Conservation (phyloP, 1,139 yeast species). For the Yamadazyma kanchanaburiensis region DNA sequence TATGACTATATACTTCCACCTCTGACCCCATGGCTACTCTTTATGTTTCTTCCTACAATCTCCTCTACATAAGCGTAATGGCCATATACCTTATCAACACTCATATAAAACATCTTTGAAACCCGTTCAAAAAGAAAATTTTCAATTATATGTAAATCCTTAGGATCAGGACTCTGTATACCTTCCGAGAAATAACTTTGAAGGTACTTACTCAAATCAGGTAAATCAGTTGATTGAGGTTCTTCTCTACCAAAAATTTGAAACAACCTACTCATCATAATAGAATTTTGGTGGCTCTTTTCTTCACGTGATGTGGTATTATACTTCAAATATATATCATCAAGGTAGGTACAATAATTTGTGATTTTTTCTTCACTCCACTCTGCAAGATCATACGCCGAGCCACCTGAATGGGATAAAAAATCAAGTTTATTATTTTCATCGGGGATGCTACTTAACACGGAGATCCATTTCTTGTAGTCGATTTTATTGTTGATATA, state of each 20-base stretch:
- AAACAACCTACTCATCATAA: slow-evolving; percentile 33
- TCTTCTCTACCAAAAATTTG: slow-evolving; percentile 31
- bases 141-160: slow-evolving; percentile 13
- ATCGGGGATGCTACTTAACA: slow-evolving; percentile 17
- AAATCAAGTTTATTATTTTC: slow-evolving; percentile 16
- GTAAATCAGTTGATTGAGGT: too few relatives aligned
- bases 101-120: slow-evolving; percentile 5
- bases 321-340: slow-evolving; percentile 28
- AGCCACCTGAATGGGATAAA: slow-evolving; percentile 15
- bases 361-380: slow-evolving; percentile 40
- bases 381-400: slow-evolving; percentile 18
- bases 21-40: too few relatives aligned
- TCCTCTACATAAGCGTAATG: slow-evolving; percentile 9
- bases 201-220: slow-evolving; percentile 5
- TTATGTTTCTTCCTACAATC: too few relatives aligned
- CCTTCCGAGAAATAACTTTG: slow-evolving; percentile 6
- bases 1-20: too few relatives aligned
- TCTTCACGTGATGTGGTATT: slow-evolving; percentile 11
- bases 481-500: slow-evolving; percentile 13
- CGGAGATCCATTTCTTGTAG: slow-evolving; percentile 21
- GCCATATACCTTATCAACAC: slow-evolving; percentile 3
- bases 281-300: slow-evolving; percentile 11
- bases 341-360: slow-evolving; percentile 41
- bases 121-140: slow-evolving; percentile 10
- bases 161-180: slow-evolving; percentile 1